A percentile compares a stretch with the other conserved stretches of the same genome.
Evolutionary conservation across 176 grass and related monocot species (phyloP).

Genomic region (Luzula sylvatica): DNA sequence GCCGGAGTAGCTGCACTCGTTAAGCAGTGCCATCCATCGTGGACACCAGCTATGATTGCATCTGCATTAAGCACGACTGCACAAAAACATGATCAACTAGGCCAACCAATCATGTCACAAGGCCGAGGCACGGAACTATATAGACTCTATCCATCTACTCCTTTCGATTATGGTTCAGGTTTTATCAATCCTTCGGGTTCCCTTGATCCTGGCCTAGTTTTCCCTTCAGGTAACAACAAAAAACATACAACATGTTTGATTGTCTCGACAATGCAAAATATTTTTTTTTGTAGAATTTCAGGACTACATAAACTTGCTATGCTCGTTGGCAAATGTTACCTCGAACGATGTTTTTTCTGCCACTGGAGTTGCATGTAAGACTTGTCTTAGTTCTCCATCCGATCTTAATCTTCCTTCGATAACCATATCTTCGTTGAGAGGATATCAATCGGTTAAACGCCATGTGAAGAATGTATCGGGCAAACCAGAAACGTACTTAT

Average conservation of each 20-base stretch:
- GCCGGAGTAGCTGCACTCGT: slow-evolving; percentile 37
- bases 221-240: slow-evolving; percentile 30
- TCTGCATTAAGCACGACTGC: slow-evolving; percentile 46
- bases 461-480: slow-evolving; percentile 30
- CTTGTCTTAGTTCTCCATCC: neutral
- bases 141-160: slow-evolving; percentile 26
- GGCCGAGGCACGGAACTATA: slow-evolving; percentile 26
- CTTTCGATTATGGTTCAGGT: slow-evolving; percentile 41
- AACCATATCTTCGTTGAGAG: slow-evolving; percentile 35
- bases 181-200: slow-evolving; percentile 32
- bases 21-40: slow-evolving; percentile 33
- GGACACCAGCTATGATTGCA: slow-evolving; percentile 31
- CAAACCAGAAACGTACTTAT: slow-evolving; percentile 37
- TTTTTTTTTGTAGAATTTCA: slow-evolving; percentile 15
- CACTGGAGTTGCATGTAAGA: slow-evolving; percentile 23
- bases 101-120: slow-evolving; percentile 30
- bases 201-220: slow-evolving; percentile 38
- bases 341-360: neutral
- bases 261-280: too few species aligned
- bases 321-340: slow-evolving; percentile 31
- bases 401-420: slow-evolving; percentile 60
- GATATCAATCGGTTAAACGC: slow-evolving; percentile 19
- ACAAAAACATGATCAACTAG: slow-evolving; percentile 11
- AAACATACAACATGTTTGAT: too few species aligned
- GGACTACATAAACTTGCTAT: slow-evolving; percentile 44